A percentile compares a stretch with the other conserved stretches of the same genome.
Evolutionary conservation across 305 asterid genomes (phyloP).

Genomic region (Fraxinus paxiana): DNA sequence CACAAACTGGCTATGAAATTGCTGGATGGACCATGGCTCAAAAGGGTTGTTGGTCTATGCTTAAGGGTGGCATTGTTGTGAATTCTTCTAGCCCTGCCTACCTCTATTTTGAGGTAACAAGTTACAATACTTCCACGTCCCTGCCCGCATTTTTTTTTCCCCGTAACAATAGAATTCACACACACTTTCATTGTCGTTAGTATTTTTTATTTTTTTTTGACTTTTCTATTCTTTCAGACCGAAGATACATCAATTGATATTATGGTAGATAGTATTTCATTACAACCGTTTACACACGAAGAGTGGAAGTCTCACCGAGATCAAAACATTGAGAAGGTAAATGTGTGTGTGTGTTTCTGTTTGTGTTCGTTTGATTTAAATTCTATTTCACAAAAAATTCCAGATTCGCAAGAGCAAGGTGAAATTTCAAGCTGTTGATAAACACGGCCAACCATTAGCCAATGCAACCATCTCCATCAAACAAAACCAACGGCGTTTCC

Average conservation of each 20-base stretch:
- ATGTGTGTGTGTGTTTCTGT: background rate
- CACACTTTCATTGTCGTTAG: background rate
- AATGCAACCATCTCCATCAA: constrained; percentile 42
- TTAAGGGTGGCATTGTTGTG: constrained; percentile 41
- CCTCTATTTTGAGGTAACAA: constrained; percentile 31
- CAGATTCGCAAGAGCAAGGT: constrained; percentile 54
- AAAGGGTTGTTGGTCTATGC: constrained; percentile 48
- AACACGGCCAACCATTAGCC: constrained; percentile 36
- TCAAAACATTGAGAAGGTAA: background rate
- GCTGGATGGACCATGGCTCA: constrained; percentile 30
- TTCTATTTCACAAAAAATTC: background rate
- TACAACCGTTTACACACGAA: background rate
- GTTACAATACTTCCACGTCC: background rate
- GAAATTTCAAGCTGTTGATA: constrained; percentile 43
- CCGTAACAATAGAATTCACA: background rate
- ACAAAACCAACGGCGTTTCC: constrained; percentile 35
- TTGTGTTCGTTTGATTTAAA: background rate
- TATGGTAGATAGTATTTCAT: background rate
- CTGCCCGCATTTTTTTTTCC: background rate
- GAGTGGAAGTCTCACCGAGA: background rate
- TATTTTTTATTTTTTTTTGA: background rate
- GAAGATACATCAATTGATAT: background rate
- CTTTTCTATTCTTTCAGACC: background rate
- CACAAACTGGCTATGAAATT: constrained; percentile 11
- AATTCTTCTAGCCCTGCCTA: constrained; percentile 30